Conservation (phyloP, 2,329 filamentous ascomycete species). For the Shiraia bambusicola region DNA sequence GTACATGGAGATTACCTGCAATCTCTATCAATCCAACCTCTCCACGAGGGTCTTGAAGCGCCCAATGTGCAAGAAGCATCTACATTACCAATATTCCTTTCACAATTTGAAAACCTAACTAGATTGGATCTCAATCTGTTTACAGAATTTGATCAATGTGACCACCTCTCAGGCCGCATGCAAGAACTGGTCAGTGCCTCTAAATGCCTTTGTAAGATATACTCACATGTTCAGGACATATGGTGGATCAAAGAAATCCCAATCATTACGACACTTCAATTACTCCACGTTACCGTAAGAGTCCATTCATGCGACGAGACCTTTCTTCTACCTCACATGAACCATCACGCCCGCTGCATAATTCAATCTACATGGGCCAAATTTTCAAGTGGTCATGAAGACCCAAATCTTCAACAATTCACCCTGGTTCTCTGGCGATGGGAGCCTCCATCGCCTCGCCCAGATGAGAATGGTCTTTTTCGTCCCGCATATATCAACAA, state of each 20-base stretch:
- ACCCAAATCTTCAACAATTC: constrained; percentile 5
- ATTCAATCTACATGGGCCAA: constrained; percentile 8
- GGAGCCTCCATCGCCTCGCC: constrained; percentile 4
- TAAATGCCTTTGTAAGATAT: no score
- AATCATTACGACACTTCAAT: constrained; percentile 1
- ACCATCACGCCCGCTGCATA: constrained; percentile 10
- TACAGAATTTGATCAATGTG: no score
- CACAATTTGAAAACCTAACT: no score
- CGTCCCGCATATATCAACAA: neutral
- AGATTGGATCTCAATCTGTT: no score
- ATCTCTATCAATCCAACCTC: no score
- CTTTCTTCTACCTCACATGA: constrained; percentile 2
- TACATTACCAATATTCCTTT: no score
- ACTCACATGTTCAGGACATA: neutral
- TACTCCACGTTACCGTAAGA: neutral
- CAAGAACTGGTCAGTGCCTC: no score
- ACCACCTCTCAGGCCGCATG: no score
- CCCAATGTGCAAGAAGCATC: no score
- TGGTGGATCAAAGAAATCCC: constrained; percentile 4
- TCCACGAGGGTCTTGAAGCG: no score
- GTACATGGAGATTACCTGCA: no score
- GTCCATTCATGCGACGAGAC: neutral
- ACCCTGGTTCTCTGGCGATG: constrained; percentile 13
- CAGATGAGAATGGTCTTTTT: neutral
- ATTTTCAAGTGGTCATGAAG: neutral